Percentiles rank a stretch among this genome's conserved stretches.
These are phyloP conservation scores for Avena insularis DNA, from an alignment of 176 grass and related monocot genomes.

Conservation along the genomic window DNA sequence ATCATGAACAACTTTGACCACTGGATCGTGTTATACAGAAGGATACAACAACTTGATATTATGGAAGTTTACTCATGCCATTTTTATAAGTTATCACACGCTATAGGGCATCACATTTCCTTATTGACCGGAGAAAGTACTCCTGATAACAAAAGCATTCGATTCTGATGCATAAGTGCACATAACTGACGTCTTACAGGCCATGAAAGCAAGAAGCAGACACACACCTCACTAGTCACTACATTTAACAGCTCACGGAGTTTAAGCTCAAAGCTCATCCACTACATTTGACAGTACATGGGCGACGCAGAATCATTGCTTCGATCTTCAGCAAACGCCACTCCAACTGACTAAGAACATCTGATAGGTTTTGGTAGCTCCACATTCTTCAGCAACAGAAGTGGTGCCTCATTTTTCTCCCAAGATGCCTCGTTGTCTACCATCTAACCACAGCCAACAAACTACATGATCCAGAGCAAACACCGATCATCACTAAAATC, in stretches of 20 bases:
- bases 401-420: background rate
- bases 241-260: background rate
- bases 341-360: background rate
- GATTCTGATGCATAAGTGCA: background rate
- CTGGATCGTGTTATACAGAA: background rate
- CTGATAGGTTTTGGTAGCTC: conserved; percentile 1
- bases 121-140: background rate
- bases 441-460: background rate
- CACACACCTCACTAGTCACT: background rate
- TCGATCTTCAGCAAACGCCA: background rate
- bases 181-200: conserved; percentile 19
- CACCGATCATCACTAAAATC: conserved; percentile 23
- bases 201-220: background rate
- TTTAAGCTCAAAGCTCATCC: conserved; percentile 4
- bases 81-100: background rate
- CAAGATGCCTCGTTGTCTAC: background rate
- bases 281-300: background rate
- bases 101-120: background rate
- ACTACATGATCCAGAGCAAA: background rate
- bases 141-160: background rate
- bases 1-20: background rate
- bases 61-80: background rate
- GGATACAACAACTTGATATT: background rate
- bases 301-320: background rate
- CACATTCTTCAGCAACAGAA: background rate